A percentile compares a stretch with the other conserved stretches of the same genome.
phyloP scores from a whole-genome alignment of 192 early-diverging fungal genomes.

The Chytriomyces hyalinus region DNA sequence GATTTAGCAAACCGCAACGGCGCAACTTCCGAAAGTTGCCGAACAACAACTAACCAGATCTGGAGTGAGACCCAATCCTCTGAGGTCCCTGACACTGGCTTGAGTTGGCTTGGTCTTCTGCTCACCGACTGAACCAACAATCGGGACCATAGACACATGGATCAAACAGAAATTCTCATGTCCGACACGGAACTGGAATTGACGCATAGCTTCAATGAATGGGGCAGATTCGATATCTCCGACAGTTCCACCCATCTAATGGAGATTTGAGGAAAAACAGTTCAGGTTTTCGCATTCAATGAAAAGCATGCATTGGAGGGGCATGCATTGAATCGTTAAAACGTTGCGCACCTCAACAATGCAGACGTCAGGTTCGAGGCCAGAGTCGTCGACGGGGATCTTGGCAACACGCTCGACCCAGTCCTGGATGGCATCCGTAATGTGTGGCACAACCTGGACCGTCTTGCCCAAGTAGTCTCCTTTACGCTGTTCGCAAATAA shows the following conservation, averaged over 20 bases:
- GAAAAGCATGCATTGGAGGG: conserved; percentile 14
- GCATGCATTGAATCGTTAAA: conserved; percentile 1
- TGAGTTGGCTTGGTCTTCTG: conserved; percentile 99
- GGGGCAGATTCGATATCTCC: conserved; percentile 99
- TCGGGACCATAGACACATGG: conserved; percentile 96
- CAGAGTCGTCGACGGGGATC: conserved; percentile 82
- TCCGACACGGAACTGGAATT: conserved; percentile 99
- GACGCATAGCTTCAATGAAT: conserved; percentile 99
- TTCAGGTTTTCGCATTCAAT: neutral
- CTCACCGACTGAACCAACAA: conserved; percentile 96
- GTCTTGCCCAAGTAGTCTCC: conserved; percentile 99
- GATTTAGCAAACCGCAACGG: neutral
- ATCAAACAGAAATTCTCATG: conserved; percentile 97
- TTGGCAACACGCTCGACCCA: conserved; percentile 97
- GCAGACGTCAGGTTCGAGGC: conserved; percentile 90
- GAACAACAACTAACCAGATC: conserved; percentile 68
- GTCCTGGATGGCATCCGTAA: conserved; percentile 96
- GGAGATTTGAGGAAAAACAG: conserved; percentile 3
- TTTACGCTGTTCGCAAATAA: conserved; percentile 62
- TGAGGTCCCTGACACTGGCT: conserved; percentile 89
- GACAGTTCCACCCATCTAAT: conserved; percentile 88
- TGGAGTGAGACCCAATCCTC: conserved; percentile 92
- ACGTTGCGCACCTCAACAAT: conserved; percentile 80
- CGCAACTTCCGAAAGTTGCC: neutral
- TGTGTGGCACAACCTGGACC: conserved; percentile 98